phyloP scores from a whole-genome alignment of 2,329 filamentous ascomycete genomes.

The Davidsoniella virescens region DNA sequence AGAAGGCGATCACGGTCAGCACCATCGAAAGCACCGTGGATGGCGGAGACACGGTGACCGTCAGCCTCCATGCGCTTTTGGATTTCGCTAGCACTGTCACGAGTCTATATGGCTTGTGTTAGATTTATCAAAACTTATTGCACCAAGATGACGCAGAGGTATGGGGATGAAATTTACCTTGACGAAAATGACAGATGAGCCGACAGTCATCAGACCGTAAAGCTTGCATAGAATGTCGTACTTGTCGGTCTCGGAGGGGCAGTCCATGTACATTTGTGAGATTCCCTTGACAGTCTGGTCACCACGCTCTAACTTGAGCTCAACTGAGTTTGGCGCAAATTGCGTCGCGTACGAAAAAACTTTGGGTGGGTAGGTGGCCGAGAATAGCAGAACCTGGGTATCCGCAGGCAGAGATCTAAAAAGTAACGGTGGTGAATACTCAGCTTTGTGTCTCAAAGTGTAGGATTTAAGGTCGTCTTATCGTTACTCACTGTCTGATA shows the following conservation, averaged over 20 bases:
- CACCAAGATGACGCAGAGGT: not conserved
- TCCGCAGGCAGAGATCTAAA: slow-evolving; percentile 52
- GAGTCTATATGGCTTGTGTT: slow-evolving; percentile 43
- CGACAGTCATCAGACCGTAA: slow-evolving; percentile 90
- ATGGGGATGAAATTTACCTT: slow-evolving; percentile 38
- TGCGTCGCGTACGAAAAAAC: slow-evolving; percentile 69
- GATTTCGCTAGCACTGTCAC: slow-evolving; percentile 72
- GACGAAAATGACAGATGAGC: slow-evolving; percentile 96
- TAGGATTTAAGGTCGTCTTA: not conserved
- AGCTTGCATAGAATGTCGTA: slow-evolving; percentile 81
- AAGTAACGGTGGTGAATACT: slow-evolving; percentile 14
- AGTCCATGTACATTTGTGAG: slow-evolving; percentile 95
- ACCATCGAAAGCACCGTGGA: slow-evolving; percentile 81
- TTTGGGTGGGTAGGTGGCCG: slow-evolving; percentile 76
- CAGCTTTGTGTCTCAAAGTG: slow-evolving; percentile 16
- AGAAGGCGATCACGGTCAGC: slow-evolving; percentile 68
- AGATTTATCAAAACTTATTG: not conserved
- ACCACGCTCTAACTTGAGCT: slow-evolving; percentile 73
- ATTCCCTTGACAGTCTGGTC: slow-evolving; percentile 95
- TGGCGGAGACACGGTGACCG: slow-evolving; percentile 77
- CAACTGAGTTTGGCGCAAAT: slow-evolving; percentile 75
- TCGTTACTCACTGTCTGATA: slow-evolving; percentile 57
- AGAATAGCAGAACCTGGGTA: slow-evolving; percentile 88
- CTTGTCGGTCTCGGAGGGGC: slow-evolving; percentile 63
- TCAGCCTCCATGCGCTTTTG: slow-evolving; percentile 72